Evolutionary conservation across 2,329 filamentous ascomycete genomes (phyloP).

Genomic region (Xylaria multiplex): DNA sequence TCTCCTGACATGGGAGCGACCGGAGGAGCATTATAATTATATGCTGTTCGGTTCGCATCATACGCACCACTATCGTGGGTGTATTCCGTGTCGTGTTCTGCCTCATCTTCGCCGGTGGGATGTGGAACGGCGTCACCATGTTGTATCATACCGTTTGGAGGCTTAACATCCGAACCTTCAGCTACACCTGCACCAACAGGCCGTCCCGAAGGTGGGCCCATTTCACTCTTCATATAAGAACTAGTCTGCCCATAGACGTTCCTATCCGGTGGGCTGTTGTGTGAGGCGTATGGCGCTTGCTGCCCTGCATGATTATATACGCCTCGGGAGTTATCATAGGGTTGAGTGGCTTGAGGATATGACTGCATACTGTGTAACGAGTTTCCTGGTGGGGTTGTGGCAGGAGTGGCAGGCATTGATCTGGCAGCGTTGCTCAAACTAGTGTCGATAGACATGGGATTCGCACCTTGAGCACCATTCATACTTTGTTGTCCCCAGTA

Average conservation of each 20-base stretch:
- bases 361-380: constrained; percentile 80
- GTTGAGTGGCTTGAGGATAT: constrained; percentile 74
- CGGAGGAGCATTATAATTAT: constrained; percentile 79
- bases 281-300: constrained; percentile 75
- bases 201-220: constrained; percentile 81
- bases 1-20: constrained; percentile 75
- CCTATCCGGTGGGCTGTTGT: constrained; percentile 67
- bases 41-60: constrained; percentile 75
- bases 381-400: constrained; percentile 85
- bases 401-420: constrained; percentile 90
- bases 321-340: constrained; percentile 79
- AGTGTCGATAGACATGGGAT: constrained; percentile 84
- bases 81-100: constrained; percentile 84
- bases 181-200: constrained; percentile 67
- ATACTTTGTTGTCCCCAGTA: constrained; percentile 79
- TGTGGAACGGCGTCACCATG: constrained; percentile 65
- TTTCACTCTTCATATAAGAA: constrained; percentile 83
- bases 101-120: constrained; percentile 69
- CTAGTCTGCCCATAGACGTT: constrained; percentile 73
- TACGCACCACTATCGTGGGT: constrained; percentile 84
- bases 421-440: constrained; percentile 76
- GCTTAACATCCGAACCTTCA: constrained; percentile 72
- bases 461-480: constrained; percentile 69
- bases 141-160: constrained; percentile 73
- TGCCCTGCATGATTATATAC: constrained; percentile 77